A percentile compares a stretch with the other conserved stretches of the same genome.
Evolutionary conservation across 345 rosid species (phyloP).

Genomic region (rapeseed (Brassica napus)): DNA sequence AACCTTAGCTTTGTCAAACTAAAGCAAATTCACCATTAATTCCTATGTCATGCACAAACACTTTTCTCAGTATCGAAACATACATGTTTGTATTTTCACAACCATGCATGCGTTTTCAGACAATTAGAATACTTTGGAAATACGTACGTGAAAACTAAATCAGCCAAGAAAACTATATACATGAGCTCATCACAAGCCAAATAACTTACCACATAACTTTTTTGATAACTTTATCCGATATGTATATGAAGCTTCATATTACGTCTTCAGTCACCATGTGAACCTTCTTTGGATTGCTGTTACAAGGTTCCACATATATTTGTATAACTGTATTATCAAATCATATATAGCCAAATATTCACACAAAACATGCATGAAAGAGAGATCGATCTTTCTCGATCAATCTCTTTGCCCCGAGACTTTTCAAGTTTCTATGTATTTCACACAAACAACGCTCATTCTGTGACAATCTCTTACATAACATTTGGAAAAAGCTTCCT

Average conservation of each 20-base stretch:
- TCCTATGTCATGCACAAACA: too few species aligned
- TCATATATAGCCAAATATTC: too few species aligned
- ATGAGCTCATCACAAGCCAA: neutral
- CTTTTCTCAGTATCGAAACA: too few species aligned
- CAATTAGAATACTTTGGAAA: neutral
- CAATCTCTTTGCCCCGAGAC: too few species aligned
- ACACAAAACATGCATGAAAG: too few species aligned
- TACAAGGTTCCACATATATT: neutral
- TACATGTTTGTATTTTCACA: neutral
- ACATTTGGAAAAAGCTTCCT: neutral
- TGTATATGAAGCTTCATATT: neutral
- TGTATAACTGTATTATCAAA: too few species aligned
- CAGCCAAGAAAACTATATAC: neutral
- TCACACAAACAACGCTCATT: neutral
- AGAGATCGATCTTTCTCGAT: too few species aligned
- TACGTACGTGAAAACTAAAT: neutral
- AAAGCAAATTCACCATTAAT: too few species aligned
- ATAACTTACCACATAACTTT: neutral
- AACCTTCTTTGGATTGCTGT: neutral
- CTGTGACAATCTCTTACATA: neutral
- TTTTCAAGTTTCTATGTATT: neutral
- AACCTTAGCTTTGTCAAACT: too few species aligned
- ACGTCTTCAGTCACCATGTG: neutral
- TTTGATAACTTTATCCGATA: neutral
- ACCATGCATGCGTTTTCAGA: neutral